phyloP scores from a whole-genome alignment of 805 yeast genomes.

The Debaryomyces tyrocola region DNA sequence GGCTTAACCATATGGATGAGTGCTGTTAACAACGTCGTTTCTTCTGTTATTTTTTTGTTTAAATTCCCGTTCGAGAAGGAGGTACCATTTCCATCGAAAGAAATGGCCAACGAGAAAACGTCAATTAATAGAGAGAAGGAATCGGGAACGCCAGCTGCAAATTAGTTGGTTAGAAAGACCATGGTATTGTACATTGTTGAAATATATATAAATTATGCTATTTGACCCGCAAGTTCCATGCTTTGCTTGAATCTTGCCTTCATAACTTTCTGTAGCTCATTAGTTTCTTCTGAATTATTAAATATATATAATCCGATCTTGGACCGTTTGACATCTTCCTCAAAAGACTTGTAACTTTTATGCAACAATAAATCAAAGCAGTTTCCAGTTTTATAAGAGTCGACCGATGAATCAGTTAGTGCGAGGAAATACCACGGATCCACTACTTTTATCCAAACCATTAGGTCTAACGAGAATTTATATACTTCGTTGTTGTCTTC shows the following conservation, averaged over 20 bases:
- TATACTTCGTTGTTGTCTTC: conserved; percentile 36
- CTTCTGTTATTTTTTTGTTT: conserved; percentile 17
- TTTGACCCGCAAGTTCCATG: conserved; percentile 4
- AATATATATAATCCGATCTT: conserved; percentile 13
- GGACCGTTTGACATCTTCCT: conserved; percentile 11
- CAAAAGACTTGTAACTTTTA: conserved; percentile 7
- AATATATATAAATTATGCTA: not conserved
- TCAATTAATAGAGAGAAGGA: not conserved
- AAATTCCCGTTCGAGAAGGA: conserved; percentile 18
- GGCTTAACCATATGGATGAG: conserved; percentile 61
- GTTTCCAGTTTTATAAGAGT: not conserved
- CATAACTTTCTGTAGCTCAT: conserved; percentile 16
- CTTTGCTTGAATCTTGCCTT: conserved; percentile 10
- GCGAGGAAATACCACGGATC: conserved; percentile 44
- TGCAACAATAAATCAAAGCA: conserved; percentile 1
- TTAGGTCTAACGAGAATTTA: conserved; percentile 40
- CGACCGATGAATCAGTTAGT: not conserved
- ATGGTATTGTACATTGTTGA: not conserved
- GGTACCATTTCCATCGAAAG: conserved; percentile 7
- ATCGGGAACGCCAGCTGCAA: not conserved
- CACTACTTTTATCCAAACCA: conserved; percentile 47
- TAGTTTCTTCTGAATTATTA: conserved; percentile 1
- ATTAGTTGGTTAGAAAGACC: too few species aligned
- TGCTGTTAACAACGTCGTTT: conserved; percentile 34
- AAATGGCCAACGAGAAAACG: not conserved